Conservation (phyloP, 495 filamentous ascomycete species). For the Aspergillus saccharolyticus region DNA sequence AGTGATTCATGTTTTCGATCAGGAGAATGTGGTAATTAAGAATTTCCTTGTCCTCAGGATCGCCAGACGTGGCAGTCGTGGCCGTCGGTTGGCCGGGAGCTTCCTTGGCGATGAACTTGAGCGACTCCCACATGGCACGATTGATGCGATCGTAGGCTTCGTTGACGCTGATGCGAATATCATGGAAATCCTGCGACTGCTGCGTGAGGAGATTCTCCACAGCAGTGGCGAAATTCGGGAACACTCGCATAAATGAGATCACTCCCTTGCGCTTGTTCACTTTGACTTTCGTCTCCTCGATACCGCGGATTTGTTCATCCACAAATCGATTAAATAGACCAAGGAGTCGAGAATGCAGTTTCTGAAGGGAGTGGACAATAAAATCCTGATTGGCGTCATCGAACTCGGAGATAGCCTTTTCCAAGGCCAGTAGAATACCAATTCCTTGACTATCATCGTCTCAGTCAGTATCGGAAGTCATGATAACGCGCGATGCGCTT, state of each 20-base stretch:
- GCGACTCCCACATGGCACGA: slow-evolving; percentile 92
- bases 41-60: slow-evolving; percentile 88
- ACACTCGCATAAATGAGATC: slow-evolving; percentile 87
- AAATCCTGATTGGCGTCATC: slow-evolving; percentile 91
- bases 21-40: slow-evolving; percentile 95
- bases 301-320: slow-evolving; percentile 89
- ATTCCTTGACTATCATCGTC: slow-evolving; percentile 67
- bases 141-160: slow-evolving; percentile 84
- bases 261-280: slow-evolving; percentile 97
- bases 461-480: slow-evolving; percentile 5
- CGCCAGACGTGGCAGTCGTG: slow-evolving; percentile 51
- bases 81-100: slow-evolving; percentile 57
- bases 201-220: slow-evolving; percentile 76
- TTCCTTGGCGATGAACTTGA: slow-evolving; percentile 94
- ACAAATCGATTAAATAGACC: slow-evolving; percentile 81
- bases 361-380: slow-evolving; percentile 70
- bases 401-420: slow-evolving; percentile 67
- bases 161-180: slow-evolving; percentile 72
- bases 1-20: slow-evolving; percentile 99
- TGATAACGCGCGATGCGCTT: neutral
- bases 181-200: slow-evolving; percentile 49
- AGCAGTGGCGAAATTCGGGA: slow-evolving; percentile 75
- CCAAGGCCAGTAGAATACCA: slow-evolving; percentile 75
- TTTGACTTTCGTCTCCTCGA: slow-evolving; percentile 98
- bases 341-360: slow-evolving; percentile 69